Evolutionary conservation across 2,329 filamentous ascomycete species (phyloP).

Genomic region (Trichoderma arundinaceum): DNA sequence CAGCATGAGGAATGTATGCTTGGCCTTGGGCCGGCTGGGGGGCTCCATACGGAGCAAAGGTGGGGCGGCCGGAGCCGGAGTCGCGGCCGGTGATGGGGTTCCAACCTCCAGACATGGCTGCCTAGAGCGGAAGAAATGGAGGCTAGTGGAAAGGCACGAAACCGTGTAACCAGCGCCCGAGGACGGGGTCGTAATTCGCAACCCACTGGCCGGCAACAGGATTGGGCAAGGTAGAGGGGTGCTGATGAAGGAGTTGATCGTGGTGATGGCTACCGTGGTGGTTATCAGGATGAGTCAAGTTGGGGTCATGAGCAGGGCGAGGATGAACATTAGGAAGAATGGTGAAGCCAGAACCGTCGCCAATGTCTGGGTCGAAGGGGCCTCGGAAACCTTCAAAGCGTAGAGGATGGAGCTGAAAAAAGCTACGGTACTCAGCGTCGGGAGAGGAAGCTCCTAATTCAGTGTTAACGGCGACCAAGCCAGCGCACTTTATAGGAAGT

Average conservation of each 20-base stretch:
- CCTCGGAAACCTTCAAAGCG: not conserved
- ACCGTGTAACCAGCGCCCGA: constrained; percentile 46
- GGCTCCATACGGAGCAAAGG: constrained; percentile 43
- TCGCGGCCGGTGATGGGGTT: constrained; percentile 50
- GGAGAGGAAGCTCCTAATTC: constrained; percentile 11
- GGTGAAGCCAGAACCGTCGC: not conserved
- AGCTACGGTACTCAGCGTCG: not conserved
- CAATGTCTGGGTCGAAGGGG: not conserved
- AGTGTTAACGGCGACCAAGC: constrained; percentile 1
- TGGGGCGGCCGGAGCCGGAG: constrained; percentile 42
- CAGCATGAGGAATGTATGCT: constrained; percentile 47
- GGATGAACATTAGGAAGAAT: not conserved
- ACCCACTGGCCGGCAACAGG: constrained; percentile 46
- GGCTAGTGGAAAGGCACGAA: constrained; percentile 15
- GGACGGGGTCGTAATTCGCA: constrained; percentile 41
- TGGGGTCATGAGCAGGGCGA: not conserved
- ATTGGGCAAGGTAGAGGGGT: constrained; percentile 38
- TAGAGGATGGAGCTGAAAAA: not conserved
- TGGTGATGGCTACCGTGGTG: not conserved
- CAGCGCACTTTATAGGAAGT: not conserved
- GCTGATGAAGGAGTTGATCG: not conserved
- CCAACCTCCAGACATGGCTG: constrained; percentile 48
- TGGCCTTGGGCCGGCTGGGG: constrained; percentile 46
- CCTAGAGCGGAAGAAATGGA: not conserved
- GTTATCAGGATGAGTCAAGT: not conserved